These are phyloP conservation scores for Paraglomus occultum DNA, from an alignment of 192 early-diverging fungal genomes.

Conservation along the genomic window DNA sequence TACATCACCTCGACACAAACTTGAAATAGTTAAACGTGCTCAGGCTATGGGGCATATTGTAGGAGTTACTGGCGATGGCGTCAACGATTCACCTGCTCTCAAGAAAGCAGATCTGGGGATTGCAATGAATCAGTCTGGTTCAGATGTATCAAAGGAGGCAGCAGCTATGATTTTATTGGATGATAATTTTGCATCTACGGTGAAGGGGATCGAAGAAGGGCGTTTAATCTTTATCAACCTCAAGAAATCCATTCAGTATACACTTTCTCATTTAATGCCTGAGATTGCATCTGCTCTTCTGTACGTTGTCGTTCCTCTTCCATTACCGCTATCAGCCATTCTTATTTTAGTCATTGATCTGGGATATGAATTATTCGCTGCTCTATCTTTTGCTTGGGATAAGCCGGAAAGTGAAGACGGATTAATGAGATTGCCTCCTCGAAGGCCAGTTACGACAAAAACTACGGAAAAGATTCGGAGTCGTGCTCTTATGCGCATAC, in stretches of 20 bases:
- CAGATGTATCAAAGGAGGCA: constrained; percentile 95
- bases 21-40: constrained; percentile 92
- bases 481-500: constrained; percentile 46
- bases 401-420: constrained; percentile 69
- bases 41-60: constrained; percentile 92
- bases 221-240: constrained; percentile 94
- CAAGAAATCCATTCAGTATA: constrained; percentile 94
- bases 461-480: constrained; percentile 71
- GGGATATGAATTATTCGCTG: constrained; percentile 88
- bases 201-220: constrained; percentile 92
- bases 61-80: constrained; percentile 96
- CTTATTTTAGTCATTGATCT: constrained; percentile 91
- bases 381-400: constrained; percentile 92
- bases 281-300: constrained; percentile 86
- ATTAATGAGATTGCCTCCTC: constrained; percentile 88
- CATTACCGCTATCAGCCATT: constrained; percentile 76
- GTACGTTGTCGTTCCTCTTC: constrained; percentile 86
- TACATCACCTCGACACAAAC: constrained; percentile 95
- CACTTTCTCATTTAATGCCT: constrained; percentile 85
- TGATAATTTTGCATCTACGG: constrained; percentile 97
- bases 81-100: constrained; percentile 94
- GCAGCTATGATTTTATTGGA: constrained; percentile 97
- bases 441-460: constrained; percentile 80
- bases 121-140: constrained; percentile 94
- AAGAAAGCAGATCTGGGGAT: constrained; percentile 98